phyloP scores from a whole-genome alignment of 2,329 filamentous ascomycete species.

The Venturiaceae sp. region DNA sequence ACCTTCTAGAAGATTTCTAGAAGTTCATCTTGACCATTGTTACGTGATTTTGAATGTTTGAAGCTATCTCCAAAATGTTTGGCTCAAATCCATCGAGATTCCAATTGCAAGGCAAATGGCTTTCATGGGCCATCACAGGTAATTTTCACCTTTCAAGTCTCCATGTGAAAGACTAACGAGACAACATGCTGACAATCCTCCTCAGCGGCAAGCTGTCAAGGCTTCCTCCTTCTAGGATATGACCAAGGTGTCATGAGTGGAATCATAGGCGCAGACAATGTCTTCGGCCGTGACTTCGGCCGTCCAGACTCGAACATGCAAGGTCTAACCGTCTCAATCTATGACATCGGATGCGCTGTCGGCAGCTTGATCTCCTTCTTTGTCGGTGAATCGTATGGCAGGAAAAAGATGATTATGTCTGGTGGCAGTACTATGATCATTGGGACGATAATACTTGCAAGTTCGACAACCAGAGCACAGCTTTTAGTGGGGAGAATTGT shows the following conservation, averaged over 20 bases:
- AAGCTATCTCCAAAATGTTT: too few species aligned
- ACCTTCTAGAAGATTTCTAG: too few species aligned
- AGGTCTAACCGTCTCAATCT: not conserved
- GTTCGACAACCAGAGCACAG: too few species aligned
- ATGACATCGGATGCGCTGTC: constrained; percentile 25
- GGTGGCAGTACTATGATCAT: not conserved
- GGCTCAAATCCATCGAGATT: too few species aligned
- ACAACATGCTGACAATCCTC: not conserved
- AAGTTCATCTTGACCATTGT: too few species aligned
- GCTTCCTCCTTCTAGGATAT: not conserved
- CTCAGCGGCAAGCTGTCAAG: not conserved
- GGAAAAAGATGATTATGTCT: not conserved
- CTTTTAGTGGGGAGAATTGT: too few species aligned
- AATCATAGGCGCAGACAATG: not conserved
- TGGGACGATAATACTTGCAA: too few species aligned
- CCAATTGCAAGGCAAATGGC: too few species aligned
- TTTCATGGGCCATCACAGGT: too few species aligned
- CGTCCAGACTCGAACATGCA: not conserved
- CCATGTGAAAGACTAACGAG: too few species aligned
- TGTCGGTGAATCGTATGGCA: constrained; percentile 13
- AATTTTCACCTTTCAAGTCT: too few species aligned
- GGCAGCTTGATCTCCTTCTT: constrained; percentile 28
- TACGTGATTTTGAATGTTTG: too few species aligned
- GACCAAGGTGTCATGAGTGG: constrained; percentile 1
- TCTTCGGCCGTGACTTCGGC: not conserved